Evolutionary conservation across 2,329 filamentous ascomycete species (phyloP), one percentile per base, ranked within the genome.

Genomic region (Samsoniella hepiali): DNA sequence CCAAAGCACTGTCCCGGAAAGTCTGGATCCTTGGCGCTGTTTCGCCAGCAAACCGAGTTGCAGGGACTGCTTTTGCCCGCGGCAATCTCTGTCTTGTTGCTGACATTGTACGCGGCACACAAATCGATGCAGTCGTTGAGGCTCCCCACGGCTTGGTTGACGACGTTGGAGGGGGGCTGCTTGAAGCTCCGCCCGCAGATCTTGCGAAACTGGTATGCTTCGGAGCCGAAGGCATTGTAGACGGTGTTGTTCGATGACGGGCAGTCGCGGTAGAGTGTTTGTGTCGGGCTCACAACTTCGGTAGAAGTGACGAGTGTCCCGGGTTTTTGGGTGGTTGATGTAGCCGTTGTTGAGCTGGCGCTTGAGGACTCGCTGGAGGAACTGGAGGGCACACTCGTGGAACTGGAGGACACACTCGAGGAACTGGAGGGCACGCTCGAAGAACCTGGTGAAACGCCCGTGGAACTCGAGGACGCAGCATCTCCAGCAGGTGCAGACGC

Each of bases 1-100:
- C 61, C 62, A 53, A 66, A 66, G 54, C 65, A 66, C 44, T 66
- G 65, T 2, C 63, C 54, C n/a, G 63, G 63, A 36, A 50, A 63
- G 22, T 63, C 56, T 1, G 44, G 42, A 17, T 64, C 59, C n/a
- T 56, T 47, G 27, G 60, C 36, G 29, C 54, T 64, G 36, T 62
- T 53, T 45, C 61, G 50, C 65, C 63, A 66, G 53, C 65, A 66
- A 22, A 66, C 63, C 22, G 53, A 50, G 44, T 63, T 66, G 61
- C 65, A 65, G 1, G 59, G 51, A 5, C 40, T 53, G 27, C 50
- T 62, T 6, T 58, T 31, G 2, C 60, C 56, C 3, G 36, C 11
- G 13, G 56, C 50, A 36, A 65, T 66, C 5, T 44, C 65, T 7
- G 58, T 44, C 45, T 60, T 63, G 54, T 65, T 65, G 15, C 45